phyloP scores from a whole-genome alignment of 495 filamentous ascomycete genomes.

The Daldinia childiae region DNA sequence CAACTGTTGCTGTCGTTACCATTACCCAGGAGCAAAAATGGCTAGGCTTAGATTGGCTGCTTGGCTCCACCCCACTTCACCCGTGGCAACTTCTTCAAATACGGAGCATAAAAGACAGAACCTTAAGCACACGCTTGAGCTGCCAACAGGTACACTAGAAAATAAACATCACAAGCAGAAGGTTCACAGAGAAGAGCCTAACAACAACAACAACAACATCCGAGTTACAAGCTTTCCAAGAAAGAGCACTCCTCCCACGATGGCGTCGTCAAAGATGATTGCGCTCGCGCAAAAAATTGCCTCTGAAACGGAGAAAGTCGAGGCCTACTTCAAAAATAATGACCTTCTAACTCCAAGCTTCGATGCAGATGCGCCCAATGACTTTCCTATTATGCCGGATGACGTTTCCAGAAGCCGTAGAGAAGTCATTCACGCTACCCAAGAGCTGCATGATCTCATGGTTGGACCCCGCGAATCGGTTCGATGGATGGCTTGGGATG shows the following conservation, averaged over 20 bases:
- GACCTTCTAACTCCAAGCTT: slow-evolving; percentile 51
- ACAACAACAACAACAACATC: slow-evolving; percentile 10
- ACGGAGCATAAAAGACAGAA: slow-evolving; percentile 48
- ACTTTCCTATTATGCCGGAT: slow-evolving; percentile 53
- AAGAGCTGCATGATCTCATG: slow-evolving; percentile 53
- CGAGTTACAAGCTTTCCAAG: neutral
- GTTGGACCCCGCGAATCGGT: slow-evolving; percentile 54
- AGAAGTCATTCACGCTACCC: slow-evolving; percentile 52
- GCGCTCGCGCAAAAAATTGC: slow-evolving; percentile 52
- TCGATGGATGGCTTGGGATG: slow-evolving; percentile 55
- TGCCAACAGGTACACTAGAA: slow-evolving; percentile 11
- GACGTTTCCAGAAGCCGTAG: slow-evolving; percentile 49
- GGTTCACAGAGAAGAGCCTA: slow-evolving; percentile 6
- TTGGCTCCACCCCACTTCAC: slow-evolving; percentile 45
- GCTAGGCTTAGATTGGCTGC: slow-evolving; percentile 47
- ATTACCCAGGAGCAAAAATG: slow-evolving; percentile 42
- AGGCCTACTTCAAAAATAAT: slow-evolving; percentile 52
- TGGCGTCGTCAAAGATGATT: slow-evolving; percentile 48
- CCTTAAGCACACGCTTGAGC: slow-evolving; percentile 20
- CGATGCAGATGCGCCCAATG: slow-evolving; percentile 49
- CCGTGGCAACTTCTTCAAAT: slow-evolving; percentile 25
- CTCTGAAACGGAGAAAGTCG: slow-evolving; percentile 53
- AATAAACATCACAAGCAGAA: slow-evolving; percentile 16
- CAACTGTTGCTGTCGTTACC: slow-evolving; percentile 8
- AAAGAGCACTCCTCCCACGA: neutral